Percentiles rank a stretch among this genome's conserved stretches.
Evolutionary conservation across 208 protist genomes (phyloP).

Genomic region (Leishmania amazonensis): DNA sequence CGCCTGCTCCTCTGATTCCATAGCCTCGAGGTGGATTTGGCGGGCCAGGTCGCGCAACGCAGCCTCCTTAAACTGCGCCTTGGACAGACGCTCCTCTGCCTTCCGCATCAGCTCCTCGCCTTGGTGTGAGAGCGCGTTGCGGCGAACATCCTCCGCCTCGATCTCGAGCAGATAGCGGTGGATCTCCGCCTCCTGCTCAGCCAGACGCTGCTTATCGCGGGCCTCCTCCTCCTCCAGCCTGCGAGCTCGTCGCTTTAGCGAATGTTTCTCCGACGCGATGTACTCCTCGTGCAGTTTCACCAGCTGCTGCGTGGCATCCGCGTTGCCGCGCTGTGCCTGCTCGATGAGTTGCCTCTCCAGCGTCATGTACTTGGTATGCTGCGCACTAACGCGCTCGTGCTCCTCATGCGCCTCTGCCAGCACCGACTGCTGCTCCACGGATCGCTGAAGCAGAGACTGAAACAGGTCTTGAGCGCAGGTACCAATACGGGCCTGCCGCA

Average conservation of each 20-base stretch:
- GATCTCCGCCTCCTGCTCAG: slow-evolving; percentile 58
- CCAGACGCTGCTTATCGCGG: slow-evolving; percentile 38
- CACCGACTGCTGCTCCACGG: slow-evolving; percentile 39
- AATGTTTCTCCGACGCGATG: slow-evolving; percentile 32
- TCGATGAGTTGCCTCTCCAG: slow-evolving; percentile 19
- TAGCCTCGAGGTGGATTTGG: slow-evolving; percentile 43
- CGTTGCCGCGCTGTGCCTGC: slow-evolving; percentile 13
- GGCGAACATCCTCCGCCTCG: slow-evolving; percentile 57
- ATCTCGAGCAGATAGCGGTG: slow-evolving; percentile 58
- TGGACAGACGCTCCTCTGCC: slow-evolving; percentile 48
- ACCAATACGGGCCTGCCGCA: slow-evolving; percentile 20
- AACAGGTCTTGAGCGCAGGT: slow-evolving; percentile 31
- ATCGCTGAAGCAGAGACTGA: slow-evolving; percentile 34
- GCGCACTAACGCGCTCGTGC: slow-evolving; percentile 35
- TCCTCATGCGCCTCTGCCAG: slow-evolving; percentile 34
- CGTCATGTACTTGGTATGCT: slow-evolving; percentile 36
- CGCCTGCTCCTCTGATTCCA: slow-evolving; percentile 44
- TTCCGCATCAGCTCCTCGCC: slow-evolving; percentile 41
- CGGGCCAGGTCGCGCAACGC: slow-evolving; percentile 47
- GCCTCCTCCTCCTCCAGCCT: slow-evolving; percentile 43
- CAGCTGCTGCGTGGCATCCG: slow-evolving; percentile 19
- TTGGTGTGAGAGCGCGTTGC: slow-evolving; percentile 37
- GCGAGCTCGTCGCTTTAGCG: slow-evolving; percentile 35
- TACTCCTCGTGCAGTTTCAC: slow-evolving; percentile 26
- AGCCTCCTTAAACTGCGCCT: slow-evolving; percentile 51